Evolutionary conservation across 345 rosid species (phyloP).

Genomic region (Fremontodendron californicum): DNA sequence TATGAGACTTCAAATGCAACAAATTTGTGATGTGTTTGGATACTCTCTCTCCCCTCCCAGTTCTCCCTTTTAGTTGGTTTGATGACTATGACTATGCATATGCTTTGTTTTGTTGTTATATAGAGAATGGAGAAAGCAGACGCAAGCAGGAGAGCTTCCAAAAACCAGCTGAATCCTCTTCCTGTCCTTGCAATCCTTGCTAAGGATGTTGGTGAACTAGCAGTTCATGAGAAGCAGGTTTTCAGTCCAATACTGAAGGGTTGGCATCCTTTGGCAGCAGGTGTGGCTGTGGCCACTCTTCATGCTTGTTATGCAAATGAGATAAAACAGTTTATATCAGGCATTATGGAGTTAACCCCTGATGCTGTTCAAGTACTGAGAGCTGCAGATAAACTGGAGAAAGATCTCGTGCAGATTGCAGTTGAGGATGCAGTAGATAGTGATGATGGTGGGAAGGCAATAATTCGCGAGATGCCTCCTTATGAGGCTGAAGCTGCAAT

Average conservation of each 20-base stretch:
- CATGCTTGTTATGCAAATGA: slow-evolving; percentile 95
- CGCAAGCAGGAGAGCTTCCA: slow-evolving; percentile 91
- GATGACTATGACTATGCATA: slow-evolving; percentile 12
- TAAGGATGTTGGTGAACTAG: slow-evolving; percentile 90
- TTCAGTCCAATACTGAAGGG: slow-evolving; percentile 91
- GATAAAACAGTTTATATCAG: slow-evolving; percentile 77
- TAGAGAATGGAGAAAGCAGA: slow-evolving; percentile 99
- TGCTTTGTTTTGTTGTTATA: slow-evolving; percentile 9
- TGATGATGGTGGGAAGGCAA: slow-evolving; percentile 98
- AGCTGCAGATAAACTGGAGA: slow-evolving; percentile 93
- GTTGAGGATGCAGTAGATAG: slow-evolving; percentile 97
- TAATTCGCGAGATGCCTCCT: slow-evolving; percentile 98
- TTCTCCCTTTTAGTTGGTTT: background rate
- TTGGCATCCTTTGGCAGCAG: slow-evolving; percentile 99
- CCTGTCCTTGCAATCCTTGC: slow-evolving; percentile 95
- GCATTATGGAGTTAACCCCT: slow-evolving; percentile 78
- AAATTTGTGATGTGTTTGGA: background rate
- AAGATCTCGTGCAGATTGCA: slow-evolving; percentile 97
- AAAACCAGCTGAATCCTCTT: slow-evolving; percentile 72
- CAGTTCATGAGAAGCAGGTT: slow-evolving; percentile 65
- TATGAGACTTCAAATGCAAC: background rate
- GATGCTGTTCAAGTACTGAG: slow-evolving; percentile 87
- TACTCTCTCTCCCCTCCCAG: background rate
- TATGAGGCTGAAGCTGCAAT: slow-evolving; percentile 91
- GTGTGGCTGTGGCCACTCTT: slow-evolving; percentile 96